Conservation (phyloP, 2,329 filamentous ascomycete species). For the Epichloe sp. region DNA sequence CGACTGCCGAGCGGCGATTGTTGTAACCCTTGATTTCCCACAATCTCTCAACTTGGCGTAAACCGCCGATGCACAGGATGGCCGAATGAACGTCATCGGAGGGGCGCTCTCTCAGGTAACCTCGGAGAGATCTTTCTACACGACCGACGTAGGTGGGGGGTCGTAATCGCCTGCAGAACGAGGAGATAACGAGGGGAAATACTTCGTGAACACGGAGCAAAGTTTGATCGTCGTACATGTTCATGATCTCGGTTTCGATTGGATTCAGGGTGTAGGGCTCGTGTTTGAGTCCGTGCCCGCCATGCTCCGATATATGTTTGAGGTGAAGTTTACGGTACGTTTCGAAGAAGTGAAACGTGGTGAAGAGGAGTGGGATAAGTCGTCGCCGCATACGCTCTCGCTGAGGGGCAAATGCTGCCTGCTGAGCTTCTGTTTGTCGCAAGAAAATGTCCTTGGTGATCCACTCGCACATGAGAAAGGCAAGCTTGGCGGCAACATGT, state of each 20-base stretch:
- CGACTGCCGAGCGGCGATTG: slow-evolving; percentile 42
- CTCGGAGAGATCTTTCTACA: slow-evolving; percentile 47
- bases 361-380: slow-evolving; percentile 50
- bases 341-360: slow-evolving; percentile 56
- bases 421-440: slow-evolving; percentile 40
- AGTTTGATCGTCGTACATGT: slow-evolving; percentile 51
- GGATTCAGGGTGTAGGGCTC: slow-evolving; percentile 48
- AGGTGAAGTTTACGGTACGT: slow-evolving; percentile 47
- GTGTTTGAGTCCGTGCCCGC: slow-evolving; percentile 35
- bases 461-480: slow-evolving; percentile 49
- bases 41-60: slow-evolving; percentile 48
- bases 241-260: slow-evolving; percentile 48
- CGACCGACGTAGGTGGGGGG: slow-evolving; percentile 52
- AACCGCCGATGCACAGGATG: slow-evolving; percentile 45
- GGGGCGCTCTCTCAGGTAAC: slow-evolving; percentile 50
- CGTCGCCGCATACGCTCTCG: slow-evolving; percentile 51
- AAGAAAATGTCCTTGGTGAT: slow-evolving; percentile 54
- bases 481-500: slow-evolving; percentile 50
- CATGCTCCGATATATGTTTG: slow-evolving; percentile 39
- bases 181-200: slow-evolving; percentile 51
- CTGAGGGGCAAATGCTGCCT: slow-evolving; percentile 45
- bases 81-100: slow-evolving; percentile 49
- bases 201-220: slow-evolving; percentile 50
- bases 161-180: slow-evolving; percentile 47
- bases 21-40: slow-evolving; percentile 59